Conservation (phyloP, 441 rosid species). For the Dalechampia spathulata region DNA sequence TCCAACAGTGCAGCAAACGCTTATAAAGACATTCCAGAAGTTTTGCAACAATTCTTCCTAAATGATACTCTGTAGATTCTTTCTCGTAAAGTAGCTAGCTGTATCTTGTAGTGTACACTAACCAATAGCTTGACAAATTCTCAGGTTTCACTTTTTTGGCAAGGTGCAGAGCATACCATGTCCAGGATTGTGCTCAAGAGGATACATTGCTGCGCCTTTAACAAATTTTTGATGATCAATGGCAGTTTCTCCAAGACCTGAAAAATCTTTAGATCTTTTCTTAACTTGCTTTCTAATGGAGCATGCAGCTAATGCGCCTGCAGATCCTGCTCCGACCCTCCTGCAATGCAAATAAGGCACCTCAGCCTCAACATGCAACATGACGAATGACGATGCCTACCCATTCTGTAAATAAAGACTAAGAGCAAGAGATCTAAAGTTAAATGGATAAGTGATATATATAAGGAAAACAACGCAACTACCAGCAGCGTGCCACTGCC, state of each 20-base stretch:
- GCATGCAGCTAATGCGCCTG: constrained; percentile 56
- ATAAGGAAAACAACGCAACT: no score
- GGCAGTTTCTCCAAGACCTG: constrained; percentile 41
- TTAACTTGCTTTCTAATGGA: constrained; percentile 46
- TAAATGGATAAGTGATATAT: no score
- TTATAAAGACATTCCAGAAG: no score
- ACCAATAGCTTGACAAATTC: constrained; percentile 15
- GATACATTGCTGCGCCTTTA: constrained; percentile 60
- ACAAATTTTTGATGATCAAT: constrained; percentile 55
- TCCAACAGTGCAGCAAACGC: no score
- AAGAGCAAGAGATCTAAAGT: no score
- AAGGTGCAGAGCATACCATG: constrained; percentile 71
- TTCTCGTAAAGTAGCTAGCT: neutral
- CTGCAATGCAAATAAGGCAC: constrained; percentile 24
- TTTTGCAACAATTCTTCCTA: no score
- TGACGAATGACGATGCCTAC: no score
- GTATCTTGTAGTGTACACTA: neutral
- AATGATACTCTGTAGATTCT: neutral
- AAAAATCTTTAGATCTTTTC: constrained; percentile 25
- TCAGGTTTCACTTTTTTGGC: constrained; percentile 27
- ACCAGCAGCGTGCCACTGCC: no score
- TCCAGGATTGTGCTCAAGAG: constrained; percentile 70
- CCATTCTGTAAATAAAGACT: no score
- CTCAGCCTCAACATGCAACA: neutral
- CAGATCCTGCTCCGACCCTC: constrained; percentile 79